Evolutionary conservation across 176 grass and related monocot species (phyloP), one percentile per base, ranked within the genome.

Genomic region (Lolium rigidum): DNA sequence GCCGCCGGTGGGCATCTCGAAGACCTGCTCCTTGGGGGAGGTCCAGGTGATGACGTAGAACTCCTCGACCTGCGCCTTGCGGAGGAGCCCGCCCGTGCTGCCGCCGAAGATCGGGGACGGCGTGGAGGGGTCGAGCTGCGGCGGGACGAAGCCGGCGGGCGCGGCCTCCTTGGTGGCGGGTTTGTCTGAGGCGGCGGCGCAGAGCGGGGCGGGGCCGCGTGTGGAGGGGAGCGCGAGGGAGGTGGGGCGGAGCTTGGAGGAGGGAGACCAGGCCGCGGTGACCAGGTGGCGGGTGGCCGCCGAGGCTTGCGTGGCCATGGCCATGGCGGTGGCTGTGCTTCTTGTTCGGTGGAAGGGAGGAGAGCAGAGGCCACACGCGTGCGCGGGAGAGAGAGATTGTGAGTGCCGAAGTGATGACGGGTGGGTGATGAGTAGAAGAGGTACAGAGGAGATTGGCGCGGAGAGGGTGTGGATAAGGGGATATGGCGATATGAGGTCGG

Each of bases 21-120:
- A 99, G 20, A 99, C 92, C 90, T 99, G 94, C 88, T 96, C 94
- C 90, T 99, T 99, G 22, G 94, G 94, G 8, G 97, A 99, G 44
- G 87, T 90, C 97, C 97, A 99, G 48, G 94, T 99, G 89, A 99
- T 98, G 20, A 98, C 97, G 86, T 98, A 98, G 92, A 98, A 98
- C 89, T 98, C 97, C 83, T 98, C 97, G 17, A 98, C 94, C 86
- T 98, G 97, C 38, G 97, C 97, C 84, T 98, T 98, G 22, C 97
- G 97, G 59, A 98, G 90, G 2, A 98, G 94, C 1, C 97, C 97
- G 4, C 97, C 97, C 2, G 97, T 98, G 97, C 97, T 98, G 85
- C 97, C 97, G 26, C 86, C 92, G 62, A 96, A 98, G 94, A 98
- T 99, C 0, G 97, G 97, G 0, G 97, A 99, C 0, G 97, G 97